Conservation (phyloP, 768 basidiomycete species). For the Boletus eberwhitei region DNA sequence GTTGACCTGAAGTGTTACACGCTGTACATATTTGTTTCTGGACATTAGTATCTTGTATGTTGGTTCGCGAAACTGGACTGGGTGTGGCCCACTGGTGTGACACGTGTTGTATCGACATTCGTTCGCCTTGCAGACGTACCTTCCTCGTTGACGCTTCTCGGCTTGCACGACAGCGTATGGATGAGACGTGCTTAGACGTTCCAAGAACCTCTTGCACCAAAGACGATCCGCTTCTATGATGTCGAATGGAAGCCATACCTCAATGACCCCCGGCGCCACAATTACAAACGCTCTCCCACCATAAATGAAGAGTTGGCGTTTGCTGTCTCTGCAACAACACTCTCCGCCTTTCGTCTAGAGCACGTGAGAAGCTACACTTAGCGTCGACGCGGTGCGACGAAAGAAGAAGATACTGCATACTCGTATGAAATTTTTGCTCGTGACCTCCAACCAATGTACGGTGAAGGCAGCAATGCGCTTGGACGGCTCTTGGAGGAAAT, state of each 20-base stretch:
- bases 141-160: neutral
- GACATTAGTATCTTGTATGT: too few species aligned
- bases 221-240: conserved; percentile 3
- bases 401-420: neutral
- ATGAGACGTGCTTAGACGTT: conserved; percentile 4
- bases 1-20: too few species aligned
- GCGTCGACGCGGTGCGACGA: neutral
- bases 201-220: conserved; percentile 6
- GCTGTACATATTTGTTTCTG: too few species aligned
- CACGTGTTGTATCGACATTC: conserved; percentile 4
- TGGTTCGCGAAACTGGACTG: neutral
- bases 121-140: neutral
- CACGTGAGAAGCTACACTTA: conserved; percentile 1
- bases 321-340: neutral
- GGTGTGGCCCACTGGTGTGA: neutral
- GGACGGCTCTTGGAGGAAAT: conserved; percentile 7
- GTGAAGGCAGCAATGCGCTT: neutral
- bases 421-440: conserved; percentile 2
- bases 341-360: neutral
- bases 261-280: neutral
- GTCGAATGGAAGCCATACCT: conserved; percentile 1
- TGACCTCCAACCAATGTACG: conserved; percentile 1
- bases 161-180: neutral
- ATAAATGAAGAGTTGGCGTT: neutral
- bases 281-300: neutral